Base-by-base conservation (phyloP, 768 basidiomycete genomes). In the Pilatotrama ljubarskyi region DNA sequence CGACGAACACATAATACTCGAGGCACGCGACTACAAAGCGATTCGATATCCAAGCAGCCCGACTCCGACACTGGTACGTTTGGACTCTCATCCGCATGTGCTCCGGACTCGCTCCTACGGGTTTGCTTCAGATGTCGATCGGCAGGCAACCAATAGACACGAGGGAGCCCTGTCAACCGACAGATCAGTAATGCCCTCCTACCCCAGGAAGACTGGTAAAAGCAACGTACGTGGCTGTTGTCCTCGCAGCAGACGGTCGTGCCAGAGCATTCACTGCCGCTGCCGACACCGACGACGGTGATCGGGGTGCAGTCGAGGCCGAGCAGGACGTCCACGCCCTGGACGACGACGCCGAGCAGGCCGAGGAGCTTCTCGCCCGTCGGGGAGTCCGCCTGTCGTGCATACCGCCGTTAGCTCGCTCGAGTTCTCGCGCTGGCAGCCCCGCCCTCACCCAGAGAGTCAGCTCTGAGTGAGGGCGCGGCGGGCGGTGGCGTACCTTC, bases 261-360 rank as follows among this genome's bases (percentile, higher is more conserved):
- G n/a, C 47, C 47, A 22, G 20, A 36, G 54, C 57, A 59, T 1
- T 20, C 17, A 9, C 20, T 35, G 40, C 61, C 43, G 18, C 51
- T 36, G 1, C 61, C 61, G 35, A 62, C 53, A 24, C 61, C 64
- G 48, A 59, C 20, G 42, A 66, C 57, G 48, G 47, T 59, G 60
- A 63, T 64, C 25, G 67, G 63, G 14, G 57, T 51, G 59, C 65
- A 68, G 37, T 26, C 37, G 48, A 66, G 46, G n/a, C 66, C 64
- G 22, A 68, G 38, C 26, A 55, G 44, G 25, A 56, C 64, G 48
- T 58, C 47, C 20, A 63, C 41, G 52, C 64, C 67, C 36, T 63
- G 54, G 10, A 66, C 24, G 36, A 66, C 62, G 38, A 64, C 46
- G 25, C 65, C 67, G 4, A 66, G 29, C 14, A 59, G 43, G n/a